These are phyloP conservation scores for Coriolopsis trogii DNA, from an alignment of 1,284 basidiomycete genomes.

Conservation along the genomic window DNA sequence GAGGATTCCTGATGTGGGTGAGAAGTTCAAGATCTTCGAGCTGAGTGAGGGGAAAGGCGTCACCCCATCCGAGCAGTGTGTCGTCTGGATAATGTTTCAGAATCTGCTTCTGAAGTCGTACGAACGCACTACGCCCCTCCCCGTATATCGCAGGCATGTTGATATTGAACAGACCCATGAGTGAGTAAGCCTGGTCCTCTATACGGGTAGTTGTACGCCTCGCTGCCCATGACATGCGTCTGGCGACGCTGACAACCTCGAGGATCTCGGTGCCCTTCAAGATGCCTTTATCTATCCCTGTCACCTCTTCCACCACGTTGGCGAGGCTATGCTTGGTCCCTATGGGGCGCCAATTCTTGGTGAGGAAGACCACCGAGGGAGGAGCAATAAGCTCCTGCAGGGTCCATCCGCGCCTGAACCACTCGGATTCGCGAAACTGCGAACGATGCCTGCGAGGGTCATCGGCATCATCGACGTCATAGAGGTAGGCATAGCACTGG, in stretches of 20 bases:
- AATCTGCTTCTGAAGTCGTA: conserved; percentile 1
- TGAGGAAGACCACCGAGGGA: background rate
- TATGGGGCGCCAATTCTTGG: background rate
- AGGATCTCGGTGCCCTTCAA: background rate
- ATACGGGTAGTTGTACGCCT: background rate
- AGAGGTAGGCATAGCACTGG: conserved; percentile 1
- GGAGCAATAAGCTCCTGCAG: conserved; percentile 1
- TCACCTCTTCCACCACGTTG: background rate
- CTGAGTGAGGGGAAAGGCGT: background rate
- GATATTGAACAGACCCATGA: conserved; percentile 5
- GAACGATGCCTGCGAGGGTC: background rate
- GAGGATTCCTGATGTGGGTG: background rate
- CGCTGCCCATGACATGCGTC: conserved; percentile 5
- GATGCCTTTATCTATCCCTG: background rate
- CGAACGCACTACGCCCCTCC: background rate
- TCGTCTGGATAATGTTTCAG: conserved; percentile 1
- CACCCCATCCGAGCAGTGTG: conserved; percentile 1
- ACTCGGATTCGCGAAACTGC: background rate
- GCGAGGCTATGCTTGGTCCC: conserved; percentile 1
- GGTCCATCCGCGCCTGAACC: conserved; percentile 2
- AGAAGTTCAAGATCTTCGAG: background rate
- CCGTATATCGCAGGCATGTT: conserved; percentile 6
- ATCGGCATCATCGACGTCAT: conserved; percentile 2
- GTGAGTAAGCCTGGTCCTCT: conserved; percentile 4
- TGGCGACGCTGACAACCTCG: background rate